These are phyloP conservation scores for Eutypa lata DNA, from an alignment of 2,329 filamentous ascomycete genomes.

Conservation along the genomic window DNA sequence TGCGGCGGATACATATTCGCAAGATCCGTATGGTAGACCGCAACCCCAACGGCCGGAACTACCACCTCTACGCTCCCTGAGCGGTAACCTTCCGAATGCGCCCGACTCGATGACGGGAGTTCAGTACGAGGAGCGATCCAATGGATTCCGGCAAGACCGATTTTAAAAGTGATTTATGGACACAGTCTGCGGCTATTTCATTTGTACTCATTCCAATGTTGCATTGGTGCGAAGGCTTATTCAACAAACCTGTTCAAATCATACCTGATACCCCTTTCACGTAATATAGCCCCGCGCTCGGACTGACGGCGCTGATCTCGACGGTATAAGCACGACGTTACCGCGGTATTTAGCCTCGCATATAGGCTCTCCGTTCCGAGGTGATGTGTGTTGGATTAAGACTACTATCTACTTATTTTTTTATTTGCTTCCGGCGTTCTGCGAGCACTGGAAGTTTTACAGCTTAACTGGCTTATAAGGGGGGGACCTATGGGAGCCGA, in stretches of 20 bases:
- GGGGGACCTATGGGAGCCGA: not conserved
- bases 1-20: slow-evolving; percentile 26
- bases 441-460: not conserved
- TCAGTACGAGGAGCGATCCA: slow-evolving; percentile 54
- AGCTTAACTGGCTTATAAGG: not conserved
- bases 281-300: not conserved
- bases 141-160: slow-evolving; percentile 43
- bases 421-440: not conserved
- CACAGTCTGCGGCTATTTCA: not conserved
- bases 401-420: not conserved
- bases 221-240: not conserved
- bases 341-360: not conserved
- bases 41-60: slow-evolving; percentile 44
- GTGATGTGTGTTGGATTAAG: not conserved
- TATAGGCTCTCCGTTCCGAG: not conserved
- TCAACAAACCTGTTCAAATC: not conserved
- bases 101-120: slow-evolving; percentile 66
- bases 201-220: not conserved
- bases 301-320: not conserved
- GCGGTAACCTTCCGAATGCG: slow-evolving; percentile 36
- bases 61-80: slow-evolving; percentile 54
- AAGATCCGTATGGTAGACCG: slow-evolving; percentile 23
- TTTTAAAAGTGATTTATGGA: slow-evolving; percentile 9
- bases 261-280: not conserved
- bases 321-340: not conserved